These are phyloP conservation scores for Xylaria sp. DNA, from an alignment of 2,329 filamentous ascomycete genomes.

Conservation along the genomic window DNA sequence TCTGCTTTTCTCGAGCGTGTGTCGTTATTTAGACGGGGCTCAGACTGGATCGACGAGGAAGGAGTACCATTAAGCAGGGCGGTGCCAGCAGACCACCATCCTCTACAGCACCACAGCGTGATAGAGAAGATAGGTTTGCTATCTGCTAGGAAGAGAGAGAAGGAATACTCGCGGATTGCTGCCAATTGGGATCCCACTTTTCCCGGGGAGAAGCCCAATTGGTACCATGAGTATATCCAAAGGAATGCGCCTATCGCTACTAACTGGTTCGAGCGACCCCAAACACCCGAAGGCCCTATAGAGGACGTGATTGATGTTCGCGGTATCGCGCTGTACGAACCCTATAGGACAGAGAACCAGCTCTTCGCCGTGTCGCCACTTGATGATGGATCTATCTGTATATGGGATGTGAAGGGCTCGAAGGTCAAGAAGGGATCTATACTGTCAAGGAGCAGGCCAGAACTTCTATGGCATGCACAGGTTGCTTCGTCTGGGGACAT, in stretches of 20 bases:
- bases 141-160: constrained; percentile 45
- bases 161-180: constrained; percentile 67
- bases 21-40: constrained; percentile 64
- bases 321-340: constrained; percentile 76
- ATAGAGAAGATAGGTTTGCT: constrained; percentile 42
- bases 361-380: constrained; percentile 78
- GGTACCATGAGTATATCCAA: constrained; percentile 91
- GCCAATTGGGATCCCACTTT: constrained; percentile 88
- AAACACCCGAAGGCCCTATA: constrained; percentile 54
- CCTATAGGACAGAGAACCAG: constrained; percentile 61
- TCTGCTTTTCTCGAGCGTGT: constrained; percentile 70
- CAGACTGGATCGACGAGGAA: constrained; percentile 51
- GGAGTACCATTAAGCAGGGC: constrained; percentile 40
- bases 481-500: constrained; percentile 49
- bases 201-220: constrained; percentile 76
- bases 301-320: constrained; percentile 72
- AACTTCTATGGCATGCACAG: constrained; percentile 67
- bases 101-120: constrained; percentile 48
- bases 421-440: constrained; percentile 69
- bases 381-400: constrained; percentile 86
- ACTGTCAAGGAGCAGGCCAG: constrained; percentile 71
- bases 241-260: constrained; percentile 78
- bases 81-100: constrained; percentile 39
- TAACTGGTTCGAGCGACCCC: constrained; percentile 79
- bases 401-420: constrained; percentile 80